phyloP scores from a whole-genome alignment of 257 asterid genomes.

The Forsythia viridissima region DNA sequence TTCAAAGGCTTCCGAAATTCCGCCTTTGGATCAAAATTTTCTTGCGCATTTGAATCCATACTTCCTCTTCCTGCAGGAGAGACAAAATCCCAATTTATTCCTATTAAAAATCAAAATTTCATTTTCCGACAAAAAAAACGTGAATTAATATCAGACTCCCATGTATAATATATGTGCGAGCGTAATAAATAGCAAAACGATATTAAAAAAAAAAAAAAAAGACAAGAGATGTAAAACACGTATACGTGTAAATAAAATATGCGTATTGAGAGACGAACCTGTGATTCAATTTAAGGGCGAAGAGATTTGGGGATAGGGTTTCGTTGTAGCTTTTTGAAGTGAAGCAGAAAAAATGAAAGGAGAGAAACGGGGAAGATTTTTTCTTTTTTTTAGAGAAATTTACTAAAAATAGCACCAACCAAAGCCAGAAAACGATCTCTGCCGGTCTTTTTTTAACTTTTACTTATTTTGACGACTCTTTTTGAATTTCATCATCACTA shows the following conservation, averaged over 20 bases:
- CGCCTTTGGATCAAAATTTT: constrained; percentile 46
- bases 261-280: not conserved
- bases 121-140: not conserved
- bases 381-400: too few relatives aligned
- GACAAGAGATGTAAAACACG: too few relatives aligned
- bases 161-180: too few relatives aligned
- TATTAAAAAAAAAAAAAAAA: too few relatives aligned
- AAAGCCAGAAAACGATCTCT: too few relatives aligned
- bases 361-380: not conserved
- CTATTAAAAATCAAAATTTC: not conserved
- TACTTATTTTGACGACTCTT: too few relatives aligned
- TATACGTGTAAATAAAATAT: not conserved
- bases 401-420: too few relatives aligned
- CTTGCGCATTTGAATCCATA: constrained; percentile 62
- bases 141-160: not conserved
- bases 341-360: not conserved
- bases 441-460: too few relatives aligned
- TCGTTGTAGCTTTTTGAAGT: not conserved
- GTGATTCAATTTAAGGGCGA: not conserved
- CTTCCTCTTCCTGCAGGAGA: not conserved
- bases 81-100: not conserved
- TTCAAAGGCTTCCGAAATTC: constrained; percentile 76
- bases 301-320: not conserved
- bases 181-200: too few relatives aligned
- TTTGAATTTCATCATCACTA: too few relatives aligned